A percentile compares a stretch with the other conserved stretches of the same genome.
phyloP scores from a whole-genome alignment of 805 yeast species.

The Kregervanrija delftensis region DNA sequence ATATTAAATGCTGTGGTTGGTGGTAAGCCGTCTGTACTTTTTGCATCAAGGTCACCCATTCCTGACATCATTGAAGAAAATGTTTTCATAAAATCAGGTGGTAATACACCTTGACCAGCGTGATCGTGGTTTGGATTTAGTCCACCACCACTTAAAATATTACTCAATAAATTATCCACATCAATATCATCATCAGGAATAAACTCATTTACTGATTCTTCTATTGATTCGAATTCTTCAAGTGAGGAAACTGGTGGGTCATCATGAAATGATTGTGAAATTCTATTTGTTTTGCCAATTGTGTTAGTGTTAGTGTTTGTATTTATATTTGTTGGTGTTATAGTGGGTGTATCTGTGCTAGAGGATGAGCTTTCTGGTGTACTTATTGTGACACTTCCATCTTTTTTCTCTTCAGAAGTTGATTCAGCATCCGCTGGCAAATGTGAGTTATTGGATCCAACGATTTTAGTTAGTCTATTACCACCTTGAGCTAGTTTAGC shows the following conservation, averaged over 20 bases:
- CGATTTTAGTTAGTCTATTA: conserved; percentile 44
- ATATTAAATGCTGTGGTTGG: background rate
- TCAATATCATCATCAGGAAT: conserved; percentile 8
- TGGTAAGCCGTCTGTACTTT: background rate
- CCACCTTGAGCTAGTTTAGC: conserved; percentile 56
- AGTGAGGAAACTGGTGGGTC: conserved; percentile 10
- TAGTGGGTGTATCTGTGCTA: too few species aligned
- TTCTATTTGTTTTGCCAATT: conserved; percentile 7
- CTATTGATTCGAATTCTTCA: conserved; percentile 2
- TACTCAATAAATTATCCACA: conserved; percentile 9
- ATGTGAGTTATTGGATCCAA: conserved; percentile 33
- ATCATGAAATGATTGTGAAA: conserved; percentile 11
- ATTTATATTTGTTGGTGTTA: too few species aligned
- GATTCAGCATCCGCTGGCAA: conserved; percentile 23
- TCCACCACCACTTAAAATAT: conserved; percentile 6
- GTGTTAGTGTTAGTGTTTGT: background rate
- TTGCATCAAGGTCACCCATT: conserved; percentile 1
- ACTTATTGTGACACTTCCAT: conserved; percentile 4
- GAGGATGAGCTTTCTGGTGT: background rate
- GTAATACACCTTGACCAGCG: conserved; percentile 9
- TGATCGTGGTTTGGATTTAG: background rate
- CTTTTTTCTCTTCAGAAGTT: conserved; percentile 2
- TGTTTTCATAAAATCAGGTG: conserved; percentile 25
- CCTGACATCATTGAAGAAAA: conserved; percentile 20
- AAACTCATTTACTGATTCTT: conserved; percentile 5